Evolutionary conservation across 148 eudicot genomes (phyloP), one percentile per base, ranked within the genome.

Genomic region (Persicaria tinctoria): DNA sequence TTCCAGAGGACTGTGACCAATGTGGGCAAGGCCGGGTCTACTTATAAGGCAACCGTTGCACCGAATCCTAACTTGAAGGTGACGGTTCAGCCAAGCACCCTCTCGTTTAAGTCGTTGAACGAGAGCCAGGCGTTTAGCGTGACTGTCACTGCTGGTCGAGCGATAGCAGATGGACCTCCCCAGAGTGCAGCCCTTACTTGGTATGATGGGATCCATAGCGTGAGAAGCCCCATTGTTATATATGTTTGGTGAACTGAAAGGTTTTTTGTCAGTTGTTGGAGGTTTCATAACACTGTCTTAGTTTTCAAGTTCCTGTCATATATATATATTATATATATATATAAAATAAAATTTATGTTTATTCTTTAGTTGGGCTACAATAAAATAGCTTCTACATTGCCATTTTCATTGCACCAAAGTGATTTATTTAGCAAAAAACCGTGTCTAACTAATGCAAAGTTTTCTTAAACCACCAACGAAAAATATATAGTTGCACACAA

Each of bases 1-100:
- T 89, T 91, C 41, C 46, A 70, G 12, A 82, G 97, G 73, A 83
- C 76, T 0, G 89, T 91, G 38, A 87, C 88, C 1, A 91, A 91
- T 55, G 86, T 89, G 41, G 74, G 74, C 5, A 46, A 47, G 4
- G 55, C 74, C 13, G 17, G 38, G 2, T 47, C 55, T 11, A 71
- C 74, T 71, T 90, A 90, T 68, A 75, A 48, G 16, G 88, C 87
- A 32, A 60, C 32, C 32, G 69, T 82, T 8, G 77, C 18, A 8
- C 38, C 14, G 0, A 47, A 47, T 18, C 54, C 32, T 18, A 55
- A 62, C 4, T 18, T 76, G 0, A 75, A 48, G 0, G 66, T 91
- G 23, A 82, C 45, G 0, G 84, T 89, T 57, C 47, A 72, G 41
- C 97, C 97, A 6, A 60, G 5, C 2, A 27, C 66, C 7, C 81